A percentile compares a stretch with the other conserved stretches of the same genome.
Conservation (phyloP, 2,329 filamentous ascomycete species). For the Teratosphaeria pseudoeucalypti region DNA sequence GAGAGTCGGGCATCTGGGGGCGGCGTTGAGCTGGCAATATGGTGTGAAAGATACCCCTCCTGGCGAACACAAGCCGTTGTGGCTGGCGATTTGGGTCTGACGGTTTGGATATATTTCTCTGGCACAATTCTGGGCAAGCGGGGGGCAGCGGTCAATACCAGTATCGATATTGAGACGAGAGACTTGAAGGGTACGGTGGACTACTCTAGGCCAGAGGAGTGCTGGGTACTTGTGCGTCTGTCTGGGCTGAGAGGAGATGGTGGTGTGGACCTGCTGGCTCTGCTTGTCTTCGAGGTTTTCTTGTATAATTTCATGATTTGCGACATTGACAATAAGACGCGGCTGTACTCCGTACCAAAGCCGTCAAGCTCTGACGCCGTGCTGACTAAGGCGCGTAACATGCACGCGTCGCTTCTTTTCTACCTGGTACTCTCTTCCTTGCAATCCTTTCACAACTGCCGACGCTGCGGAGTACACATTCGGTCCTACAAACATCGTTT, state of each 20-base stretch:
- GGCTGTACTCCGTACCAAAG: not conserved
- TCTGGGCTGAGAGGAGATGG: not conserved
- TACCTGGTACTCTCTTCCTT: not conserved
- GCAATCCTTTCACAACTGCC: not conserved
- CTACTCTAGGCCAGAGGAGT: not conserved
- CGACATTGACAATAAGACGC: not conserved
- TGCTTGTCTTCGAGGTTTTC: not conserved
- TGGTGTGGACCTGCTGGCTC: not conserved
- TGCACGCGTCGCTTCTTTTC: not conserved
- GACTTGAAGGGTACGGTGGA: not conserved
- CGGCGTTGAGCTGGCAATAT: not conserved
- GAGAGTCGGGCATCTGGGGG: not conserved
- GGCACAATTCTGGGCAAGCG: not conserved
- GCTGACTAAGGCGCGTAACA: not conserved
- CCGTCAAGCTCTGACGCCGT: not conserved
- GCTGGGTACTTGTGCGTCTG: not conserved
- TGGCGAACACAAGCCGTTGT: not conserved
- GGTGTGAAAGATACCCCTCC: not conserved
- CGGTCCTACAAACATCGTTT: not conserved
- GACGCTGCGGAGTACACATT: not conserved
- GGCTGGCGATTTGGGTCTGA: not conserved
- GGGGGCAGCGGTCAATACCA: not conserved
- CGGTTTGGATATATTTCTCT: not conserved
- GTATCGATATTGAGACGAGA: not conserved
- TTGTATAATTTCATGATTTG: not conserved